phyloP scores from a whole-genome alignment of 768 basidiomycete species.

The Termitomyces sp. region DNA sequence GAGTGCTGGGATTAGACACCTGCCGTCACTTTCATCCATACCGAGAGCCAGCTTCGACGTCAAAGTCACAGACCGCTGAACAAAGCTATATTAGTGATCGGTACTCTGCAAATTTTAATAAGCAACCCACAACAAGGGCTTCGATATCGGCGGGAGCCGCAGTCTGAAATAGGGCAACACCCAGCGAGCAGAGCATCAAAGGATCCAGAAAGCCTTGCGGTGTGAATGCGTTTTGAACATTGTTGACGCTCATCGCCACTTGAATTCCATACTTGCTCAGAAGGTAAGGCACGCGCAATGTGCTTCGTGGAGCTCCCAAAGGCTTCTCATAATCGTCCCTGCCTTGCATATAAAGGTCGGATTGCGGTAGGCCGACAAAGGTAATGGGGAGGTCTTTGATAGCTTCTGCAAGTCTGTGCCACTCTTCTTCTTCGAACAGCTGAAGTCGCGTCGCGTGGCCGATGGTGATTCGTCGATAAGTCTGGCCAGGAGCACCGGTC shows the following conservation, averaged over 20 bases:
- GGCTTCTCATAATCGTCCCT: slow-evolving; percentile 28
- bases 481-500: slow-evolving; percentile 13
- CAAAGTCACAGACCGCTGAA: slow-evolving; percentile 46
- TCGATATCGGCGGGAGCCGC: slow-evolving; percentile 42
- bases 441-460: slow-evolving; percentile 60
- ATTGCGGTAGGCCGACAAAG: slow-evolving; percentile 57
- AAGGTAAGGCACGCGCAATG: slow-evolving; percentile 49
- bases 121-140: slow-evolving; percentile 36
- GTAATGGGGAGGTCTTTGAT: slow-evolving; percentile 42
- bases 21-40: slow-evolving; percentile 13
- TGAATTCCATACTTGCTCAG: slow-evolving; percentile 38
- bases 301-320: slow-evolving; percentile 44
- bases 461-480: slow-evolving; percentile 43
- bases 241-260: slow-evolving; percentile 57
- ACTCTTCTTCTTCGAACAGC: slow-evolving; percentile 40
- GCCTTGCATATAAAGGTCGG: slow-evolving; percentile 68
- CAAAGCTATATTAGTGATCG: slow-evolving; percentile 9
- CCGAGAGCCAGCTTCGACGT: slow-evolving; percentile 51
- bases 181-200: slow-evolving; percentile 52
- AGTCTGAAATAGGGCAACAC: slow-evolving; percentile 54
- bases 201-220: slow-evolving; percentile 65
- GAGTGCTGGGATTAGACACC: slow-evolving; percentile 29
- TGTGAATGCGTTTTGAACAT: slow-evolving; percentile 64
- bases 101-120: neutral
- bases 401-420: slow-evolving; percentile 35